These are phyloP conservation scores for Camellia japonica DNA, from an alignment of 148 eudicot genomes.

Conservation along the genomic window DNA sequence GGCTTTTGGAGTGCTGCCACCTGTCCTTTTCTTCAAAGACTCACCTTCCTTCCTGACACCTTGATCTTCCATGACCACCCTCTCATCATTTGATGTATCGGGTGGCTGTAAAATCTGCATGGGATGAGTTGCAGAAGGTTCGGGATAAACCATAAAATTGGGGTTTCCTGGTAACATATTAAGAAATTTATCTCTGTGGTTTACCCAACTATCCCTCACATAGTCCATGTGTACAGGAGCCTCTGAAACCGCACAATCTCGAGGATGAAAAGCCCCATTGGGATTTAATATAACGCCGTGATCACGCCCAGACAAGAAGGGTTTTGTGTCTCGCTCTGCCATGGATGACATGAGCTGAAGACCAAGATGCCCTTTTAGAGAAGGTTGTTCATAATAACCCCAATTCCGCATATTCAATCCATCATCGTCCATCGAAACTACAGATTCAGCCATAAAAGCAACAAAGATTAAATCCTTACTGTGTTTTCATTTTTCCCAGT, in stretches of 20 bases:
- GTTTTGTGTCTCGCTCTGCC: slow-evolving; percentile 35
- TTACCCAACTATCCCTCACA: slow-evolving; percentile 44
- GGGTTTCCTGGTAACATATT: slow-evolving; percentile 42
- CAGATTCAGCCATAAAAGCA: slow-evolving; percentile 22
- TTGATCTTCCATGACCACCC: slow-evolving; percentile 29
- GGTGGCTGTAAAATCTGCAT: slow-evolving; percentile 41
- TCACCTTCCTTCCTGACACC: slow-evolving; percentile 25
- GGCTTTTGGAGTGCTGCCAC: slow-evolving; percentile 20
- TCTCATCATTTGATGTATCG: slow-evolving; percentile 25
- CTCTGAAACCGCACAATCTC: slow-evolving; percentile 32
- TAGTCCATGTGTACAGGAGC: slow-evolving; percentile 40
- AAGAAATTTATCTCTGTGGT: slow-evolving; percentile 33
- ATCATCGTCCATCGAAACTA: slow-evolving; percentile 56
- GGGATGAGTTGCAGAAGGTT: slow-evolving; percentile 27
- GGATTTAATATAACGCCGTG: slow-evolving; percentile 25
- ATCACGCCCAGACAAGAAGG: slow-evolving; percentile 30
- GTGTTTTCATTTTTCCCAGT: not conserved
- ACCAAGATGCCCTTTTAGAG: slow-evolving; percentile 36
- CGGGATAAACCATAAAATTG: slow-evolving; percentile 20
- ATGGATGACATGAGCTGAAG: slow-evolving; percentile 51
- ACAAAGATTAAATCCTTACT: not conserved
- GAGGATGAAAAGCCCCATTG: slow-evolving; percentile 36
- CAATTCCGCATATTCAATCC: slow-evolving; percentile 47
- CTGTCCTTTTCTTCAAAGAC: slow-evolving; percentile 33
- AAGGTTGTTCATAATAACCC: slow-evolving; percentile 58